Percentiles rank a stretch among this genome's conserved stretches.
Evolutionary conservation across 441 rosid genomes (phyloP).

Genomic region (Erodium texanum): DNA sequence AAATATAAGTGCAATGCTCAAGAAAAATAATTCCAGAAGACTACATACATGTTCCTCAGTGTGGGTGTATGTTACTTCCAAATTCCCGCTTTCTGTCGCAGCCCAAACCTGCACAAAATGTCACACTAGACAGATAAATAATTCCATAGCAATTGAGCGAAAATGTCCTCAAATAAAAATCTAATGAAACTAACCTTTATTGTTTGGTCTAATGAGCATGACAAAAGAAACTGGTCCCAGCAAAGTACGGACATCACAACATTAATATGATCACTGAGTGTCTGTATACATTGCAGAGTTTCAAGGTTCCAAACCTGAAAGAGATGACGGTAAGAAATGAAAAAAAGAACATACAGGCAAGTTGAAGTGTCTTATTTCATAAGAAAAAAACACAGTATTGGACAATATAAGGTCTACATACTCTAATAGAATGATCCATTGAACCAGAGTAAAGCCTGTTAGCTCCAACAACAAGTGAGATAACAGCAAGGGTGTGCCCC

Average conservation of each 20-base stretch:
- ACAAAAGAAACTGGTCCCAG: slow-evolving; percentile 97
- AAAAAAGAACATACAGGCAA: background rate
- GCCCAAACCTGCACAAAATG: slow-evolving; percentile 70
- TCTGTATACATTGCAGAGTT: slow-evolving; percentile 82
- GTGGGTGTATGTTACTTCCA: slow-evolving; percentile 91
- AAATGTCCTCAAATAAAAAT: background rate
- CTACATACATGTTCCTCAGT: slow-evolving; percentile 72
- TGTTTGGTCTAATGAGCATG: slow-evolving; percentile 90
- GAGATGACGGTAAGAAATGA: slow-evolving; percentile 1
- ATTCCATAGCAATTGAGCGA: background rate
- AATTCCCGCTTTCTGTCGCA: slow-evolving; percentile 78
- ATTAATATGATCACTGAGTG: slow-evolving; percentile 60
- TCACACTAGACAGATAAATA: background rate
- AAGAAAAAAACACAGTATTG: background rate
- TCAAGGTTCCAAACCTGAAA: slow-evolving; percentile 90
- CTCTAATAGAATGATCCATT: slow-evolving; percentile 82
- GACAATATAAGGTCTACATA: slow-evolving; percentile 20
- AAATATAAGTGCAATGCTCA: background rate
- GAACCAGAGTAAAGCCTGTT: slow-evolving; percentile 92
- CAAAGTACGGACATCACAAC: slow-evolving; percentile 98
- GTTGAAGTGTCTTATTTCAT: slow-evolving; percentile 4
- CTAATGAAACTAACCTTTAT: slow-evolving; percentile 48
- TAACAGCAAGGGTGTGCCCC: slow-evolving; percentile 68
- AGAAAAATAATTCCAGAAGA: slow-evolving; percentile 8
- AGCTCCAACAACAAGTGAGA: slow-evolving; percentile 85